Evolutionary conservation across 257 asterid genomes (phyloP), one percentile per base, ranked within the genome.

Genomic region (Petrea volubilis): DNA sequence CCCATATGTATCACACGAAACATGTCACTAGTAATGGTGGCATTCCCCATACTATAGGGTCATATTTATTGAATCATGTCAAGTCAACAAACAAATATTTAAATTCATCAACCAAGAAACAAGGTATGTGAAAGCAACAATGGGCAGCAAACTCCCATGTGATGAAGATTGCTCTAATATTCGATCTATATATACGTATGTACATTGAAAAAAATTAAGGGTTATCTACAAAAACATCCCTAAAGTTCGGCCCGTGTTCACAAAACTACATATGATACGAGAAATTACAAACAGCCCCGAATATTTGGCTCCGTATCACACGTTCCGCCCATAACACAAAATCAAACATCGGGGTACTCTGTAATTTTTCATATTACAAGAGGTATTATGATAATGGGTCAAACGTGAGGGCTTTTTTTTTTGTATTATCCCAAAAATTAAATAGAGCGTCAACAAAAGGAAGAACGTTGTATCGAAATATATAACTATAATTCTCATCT

Each of bases 181-280:
- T 36, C 60, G 24, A 38, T 47, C 46, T 49, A 38, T 13, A 28
- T 71, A 60, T 29, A 55, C 38, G 36, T 79, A 79, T 79, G 68
- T 80, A 80, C 85, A 78, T 43, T 57, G 46, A 81, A 79, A 79
- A 78, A 76, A 72, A n/a, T n/a, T n/a, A n/a, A n/a, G n/a, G n/a
- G n/a, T n/a, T n/a, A n/a, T n/a, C n/a, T n/a, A n/a, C n/a, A n/a
- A n/a, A n/a, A n/a, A n/a, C n/a, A n/a, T n/a, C n/a, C n/a, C n/a
- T n/a, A n/a, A n/a, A n/a, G n/a, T n/a, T n/a, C n/a, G n/a, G n/a
- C n/a, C n/a, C n/a, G n/a, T n/a, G n/a, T n/a, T n/a, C n/a, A n/a
- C n/a, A n/a, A n/a, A n/a, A n/a, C n/a, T n/a, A n/a, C n/a, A n/a
- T n/a, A n/a, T n/a, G n/a, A n/a, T n/a, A n/a, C n/a, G n/a, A n/a